Conservation (phyloP, 441 rosid species). For the Hypseocharis bilobata region DNA sequence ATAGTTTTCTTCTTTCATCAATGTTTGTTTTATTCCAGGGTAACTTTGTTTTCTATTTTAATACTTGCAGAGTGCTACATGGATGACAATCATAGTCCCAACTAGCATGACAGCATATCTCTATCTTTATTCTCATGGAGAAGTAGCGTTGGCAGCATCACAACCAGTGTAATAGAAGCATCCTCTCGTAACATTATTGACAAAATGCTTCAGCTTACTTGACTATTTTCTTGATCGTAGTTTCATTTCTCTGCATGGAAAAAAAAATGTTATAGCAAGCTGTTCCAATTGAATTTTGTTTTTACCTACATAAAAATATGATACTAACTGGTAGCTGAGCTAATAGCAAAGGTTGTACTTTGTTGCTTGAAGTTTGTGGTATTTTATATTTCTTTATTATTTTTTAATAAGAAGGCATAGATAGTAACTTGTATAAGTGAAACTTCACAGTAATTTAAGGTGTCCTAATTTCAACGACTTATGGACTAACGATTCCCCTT, state of each 20-base stretch:
- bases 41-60: conserved; percentile 19
- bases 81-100: conserved; percentile 85
- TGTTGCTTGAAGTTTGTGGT: conserved; percentile 1
- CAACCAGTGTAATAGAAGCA: conserved; percentile 99
- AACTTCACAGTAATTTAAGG: background rate
- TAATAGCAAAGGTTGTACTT: background rate
- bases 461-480: background rate
- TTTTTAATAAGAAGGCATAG: background rate
- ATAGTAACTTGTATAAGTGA: background rate
- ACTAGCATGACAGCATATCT: conserved; percentile 91
- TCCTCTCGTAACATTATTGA: conserved; percentile 34
- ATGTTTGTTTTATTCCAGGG: background rate
- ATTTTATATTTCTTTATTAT: background rate
- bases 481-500: no score
- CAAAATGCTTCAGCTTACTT: conserved; percentile 2
- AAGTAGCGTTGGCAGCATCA: conserved; percentile 85
- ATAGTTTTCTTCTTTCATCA: background rate
- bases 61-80: conserved; percentile 64
- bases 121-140: conserved; percentile 88
- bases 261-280: background rate
- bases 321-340: background rate
- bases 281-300: background rate
- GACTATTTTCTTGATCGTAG: background rate
- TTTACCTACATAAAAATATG: background rate
- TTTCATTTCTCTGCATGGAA: conserved; percentile 5